phyloP scores from a whole-genome alignment of 495 filamentous ascomycete genomes.

The Sporormia fimetaria region DNA sequence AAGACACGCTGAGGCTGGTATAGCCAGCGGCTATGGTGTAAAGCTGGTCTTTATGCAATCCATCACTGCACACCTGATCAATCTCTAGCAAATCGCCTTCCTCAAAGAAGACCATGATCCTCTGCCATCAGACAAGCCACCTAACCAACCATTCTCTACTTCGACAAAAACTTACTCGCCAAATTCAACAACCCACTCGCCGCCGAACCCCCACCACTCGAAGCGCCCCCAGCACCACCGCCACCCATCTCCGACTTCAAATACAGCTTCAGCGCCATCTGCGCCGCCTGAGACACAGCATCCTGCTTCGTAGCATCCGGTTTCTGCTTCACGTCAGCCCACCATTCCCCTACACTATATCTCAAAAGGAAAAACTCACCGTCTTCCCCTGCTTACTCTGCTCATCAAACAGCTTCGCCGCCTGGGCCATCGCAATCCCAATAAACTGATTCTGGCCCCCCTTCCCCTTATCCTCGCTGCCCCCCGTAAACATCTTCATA shows the following conservation, averaged over 20 bases:
- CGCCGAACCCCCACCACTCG: slow-evolving; percentile 11
- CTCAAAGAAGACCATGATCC: too few species aligned
- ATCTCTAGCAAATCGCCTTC: too few species aligned
- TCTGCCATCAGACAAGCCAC: too few species aligned
- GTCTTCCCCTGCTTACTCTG: slow-evolving; percentile 41
- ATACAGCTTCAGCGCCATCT: slow-evolving; percentile 62
- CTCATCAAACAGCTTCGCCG: slow-evolving; percentile 54
- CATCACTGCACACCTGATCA: too few species aligned
- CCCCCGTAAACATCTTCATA: slow-evolving; percentile 51
- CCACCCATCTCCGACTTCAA: slow-evolving; percentile 47
- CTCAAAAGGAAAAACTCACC: slow-evolving; percentile 33
- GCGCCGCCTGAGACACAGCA: slow-evolving; percentile 47
- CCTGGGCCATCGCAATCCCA: slow-evolving; percentile 58
- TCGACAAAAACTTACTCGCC: slow-evolving; percentile 42
- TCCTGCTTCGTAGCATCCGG: slow-evolving; percentile 46
- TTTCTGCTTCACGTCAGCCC: slow-evolving; percentile 13
- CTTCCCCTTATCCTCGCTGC: slow-evolving; percentile 26
- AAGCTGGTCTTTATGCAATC: too few species aligned
- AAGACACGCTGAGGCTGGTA: too few species aligned
- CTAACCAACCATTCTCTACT: too few species aligned
- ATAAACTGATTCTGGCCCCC: slow-evolving; percentile 49
- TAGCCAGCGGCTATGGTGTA: too few species aligned
- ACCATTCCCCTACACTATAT: background rate
- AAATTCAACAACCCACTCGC: slow-evolving; percentile 42
- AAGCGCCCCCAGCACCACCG: slow-evolving; percentile 36